phyloP scores from a whole-genome alignment of 495 filamentous ascomycete species.

The Neurospora sp. region DNA sequence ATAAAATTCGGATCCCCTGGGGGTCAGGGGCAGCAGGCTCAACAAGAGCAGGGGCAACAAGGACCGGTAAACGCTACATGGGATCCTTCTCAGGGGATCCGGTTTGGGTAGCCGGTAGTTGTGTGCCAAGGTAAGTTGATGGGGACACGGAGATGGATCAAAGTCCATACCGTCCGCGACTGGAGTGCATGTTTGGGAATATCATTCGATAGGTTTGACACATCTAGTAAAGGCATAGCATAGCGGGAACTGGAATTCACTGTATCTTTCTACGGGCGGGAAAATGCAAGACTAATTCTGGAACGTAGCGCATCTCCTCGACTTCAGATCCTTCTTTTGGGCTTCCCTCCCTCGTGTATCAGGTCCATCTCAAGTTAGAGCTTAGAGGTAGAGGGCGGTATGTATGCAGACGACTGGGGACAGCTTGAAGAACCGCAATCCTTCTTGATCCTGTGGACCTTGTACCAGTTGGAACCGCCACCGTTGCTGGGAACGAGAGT shows the following conservation, averaged over 20 bases:
- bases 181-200: not conserved
- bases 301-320: not conserved
- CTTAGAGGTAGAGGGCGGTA: not conserved
- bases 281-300: not conserved
- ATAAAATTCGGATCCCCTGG: conserved; percentile 50
- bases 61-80: conserved; percentile 30
- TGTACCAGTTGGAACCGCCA: not conserved
- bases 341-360: not conserved
- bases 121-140: not conserved
- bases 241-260: not conserved
- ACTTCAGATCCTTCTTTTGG: not conserved
- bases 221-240: not conserved
- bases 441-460: not conserved
- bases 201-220: not conserved
- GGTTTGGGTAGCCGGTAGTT: conserved; percentile 39
- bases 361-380: not conserved
- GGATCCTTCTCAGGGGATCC: conserved; percentile 53
- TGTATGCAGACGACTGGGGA: not conserved
- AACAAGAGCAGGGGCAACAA: conserved; percentile 1
- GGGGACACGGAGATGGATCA: not conserved
- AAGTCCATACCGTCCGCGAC: conserved; percentile 19
- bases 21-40: conserved; percentile 1
- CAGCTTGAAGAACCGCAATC: not conserved
- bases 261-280: not conserved
- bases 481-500: not conserved